Evolutionary conservation across 805 yeast genomes (phyloP), one percentile per base, ranked within the genome.

Genomic region (Metschnikowia amazonensis): DNA sequence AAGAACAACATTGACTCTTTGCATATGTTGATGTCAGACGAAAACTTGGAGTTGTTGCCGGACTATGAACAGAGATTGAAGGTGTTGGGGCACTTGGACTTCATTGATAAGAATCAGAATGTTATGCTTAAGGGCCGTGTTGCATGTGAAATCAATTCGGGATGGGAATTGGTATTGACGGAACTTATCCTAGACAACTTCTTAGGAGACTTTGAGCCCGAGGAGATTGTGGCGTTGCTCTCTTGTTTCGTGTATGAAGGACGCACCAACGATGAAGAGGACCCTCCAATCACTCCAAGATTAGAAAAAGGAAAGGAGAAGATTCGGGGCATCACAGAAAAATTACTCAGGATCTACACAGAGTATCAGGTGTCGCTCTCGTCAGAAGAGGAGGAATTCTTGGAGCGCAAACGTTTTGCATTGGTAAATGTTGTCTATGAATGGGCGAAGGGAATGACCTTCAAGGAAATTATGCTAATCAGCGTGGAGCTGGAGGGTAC

Each of bases 171-270:
- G 45, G 84, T 86, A 2, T 63, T 94, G 9, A 92, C 99, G 0
- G 99, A 94, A 64, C 73, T 94, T 44, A 80, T 94, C 14, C 73
- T 94, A 56, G 96, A 92, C 59, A 94, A 94, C 65, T 89, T 92
- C 70, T 69, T 94, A 50, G 96, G 92, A 25, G 95, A 89, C 47
- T 90, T 86, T 60, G 95, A 90, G 51, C 89, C 97, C 0, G 97
- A 89, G 59, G 99, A 94, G 64, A 89, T 94, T 50, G 97, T 90
- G n/a, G 98, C 98, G 0, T 70, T 94, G 40, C 66, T 94, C 27
- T 89, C 97, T 0, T 88, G 86, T 30, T 94, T 94, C 68, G 96
- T 94, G 1, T 94, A 87, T 60, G 97, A 94, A 59, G 98, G 97
- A 1, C 75, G 80, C 14, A 74, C 78, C 18, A 81, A 77, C 30